Evolutionary conservation across 148 eudicot genomes (phyloP).

Genomic region (Pharnaceum exiguum): DNA sequence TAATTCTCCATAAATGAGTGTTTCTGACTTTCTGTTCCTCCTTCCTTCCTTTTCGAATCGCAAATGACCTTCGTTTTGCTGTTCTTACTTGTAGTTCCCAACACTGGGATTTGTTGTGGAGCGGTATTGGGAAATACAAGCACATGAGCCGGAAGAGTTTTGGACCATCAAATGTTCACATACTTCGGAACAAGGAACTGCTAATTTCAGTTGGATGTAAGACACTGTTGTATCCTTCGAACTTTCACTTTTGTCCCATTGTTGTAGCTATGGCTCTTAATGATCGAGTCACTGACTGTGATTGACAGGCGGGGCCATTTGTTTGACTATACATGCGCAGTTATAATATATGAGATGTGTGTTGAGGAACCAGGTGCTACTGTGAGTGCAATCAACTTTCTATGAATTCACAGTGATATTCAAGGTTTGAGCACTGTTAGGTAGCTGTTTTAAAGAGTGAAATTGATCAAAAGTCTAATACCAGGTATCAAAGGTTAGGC

Average conservation of each 20-base stretch:
- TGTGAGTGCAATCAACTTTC: slow-evolving; percentile 41
- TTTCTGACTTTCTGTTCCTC: slow-evolving; percentile 4
- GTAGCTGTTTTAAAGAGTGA: not conserved
- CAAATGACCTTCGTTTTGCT: not conserved
- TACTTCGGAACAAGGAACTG: slow-evolving; percentile 67
- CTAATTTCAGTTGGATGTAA: slow-evolving; percentile 87
- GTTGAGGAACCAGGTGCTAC: slow-evolving; percentile 83
- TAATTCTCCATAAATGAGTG: slow-evolving; percentile 1
- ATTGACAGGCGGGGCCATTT: slow-evolving; percentile 83
- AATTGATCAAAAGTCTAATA: slow-evolving; percentile 14
- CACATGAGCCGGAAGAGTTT: slow-evolving; percentile 94
- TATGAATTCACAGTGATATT: not conserved
- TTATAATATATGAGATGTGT: slow-evolving; percentile 88
- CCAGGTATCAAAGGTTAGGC: slow-evolving; percentile 78
- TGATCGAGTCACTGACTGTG: slow-evolving; percentile 2
- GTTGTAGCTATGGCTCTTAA: not conserved
- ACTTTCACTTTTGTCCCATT: slow-evolving; percentile 1
- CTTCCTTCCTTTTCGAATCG: not conserved
- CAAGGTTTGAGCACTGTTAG: slow-evolving; percentile 1
- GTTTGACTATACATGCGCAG: slow-evolving; percentile 88
- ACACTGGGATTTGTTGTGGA: slow-evolving; percentile 97
- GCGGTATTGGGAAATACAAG: slow-evolving; percentile 90
- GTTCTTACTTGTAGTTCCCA: slow-evolving; percentile 75
- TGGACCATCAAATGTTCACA: slow-evolving; percentile 94
- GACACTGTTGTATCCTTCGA: slow-evolving; percentile 6